These are phyloP conservation scores for Leptodontidium sp. DNA, from an alignment of 2,329 filamentous ascomycete genomes.

Conservation along the genomic window DNA sequence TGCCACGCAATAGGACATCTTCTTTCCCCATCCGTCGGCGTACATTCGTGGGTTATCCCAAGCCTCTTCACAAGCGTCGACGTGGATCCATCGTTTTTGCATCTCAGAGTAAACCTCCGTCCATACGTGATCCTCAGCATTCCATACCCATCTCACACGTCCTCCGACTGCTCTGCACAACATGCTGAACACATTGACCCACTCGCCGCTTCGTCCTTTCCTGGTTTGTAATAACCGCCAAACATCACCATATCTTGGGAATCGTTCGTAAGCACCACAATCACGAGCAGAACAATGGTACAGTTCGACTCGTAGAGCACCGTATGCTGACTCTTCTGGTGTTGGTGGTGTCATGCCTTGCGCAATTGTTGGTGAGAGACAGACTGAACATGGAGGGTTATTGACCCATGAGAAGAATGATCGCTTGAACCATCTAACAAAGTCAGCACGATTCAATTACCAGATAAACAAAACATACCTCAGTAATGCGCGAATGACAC, in stretches of 20 bases:
- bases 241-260: conserved; percentile 93
- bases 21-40: conserved; percentile 93
- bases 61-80: conserved; percentile 91
- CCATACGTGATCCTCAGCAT: conserved; percentile 97
- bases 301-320: conserved; percentile 86
- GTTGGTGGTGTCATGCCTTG: conserved; percentile 85
- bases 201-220: conserved; percentile 89
- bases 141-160: conserved; percentile 97
- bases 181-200: conserved; percentile 99
- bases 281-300: conserved; percentile 82
- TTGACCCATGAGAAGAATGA: conserved; percentile 97
- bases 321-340: conserved; percentile 87
- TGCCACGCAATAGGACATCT: conserved; percentile 95
- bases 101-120: conserved; percentile 97
- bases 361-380: conserved; percentile 82
- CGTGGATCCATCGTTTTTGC: conserved; percentile 93
- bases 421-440: conserved; percentile 86
- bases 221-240: conserved; percentile 90
- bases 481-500: conserved; percentile 86
- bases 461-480: conserved; percentile 62
- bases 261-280: conserved; percentile 85
- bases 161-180: conserved; percentile 91
- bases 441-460: conserved; percentile 24
- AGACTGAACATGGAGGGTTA: conserved; percentile 86
- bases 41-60: conserved; percentile 96